Conservation (phyloP, 2,329 filamentous ascomycete genomes). For the Aspergillus proliferans region DNA sequence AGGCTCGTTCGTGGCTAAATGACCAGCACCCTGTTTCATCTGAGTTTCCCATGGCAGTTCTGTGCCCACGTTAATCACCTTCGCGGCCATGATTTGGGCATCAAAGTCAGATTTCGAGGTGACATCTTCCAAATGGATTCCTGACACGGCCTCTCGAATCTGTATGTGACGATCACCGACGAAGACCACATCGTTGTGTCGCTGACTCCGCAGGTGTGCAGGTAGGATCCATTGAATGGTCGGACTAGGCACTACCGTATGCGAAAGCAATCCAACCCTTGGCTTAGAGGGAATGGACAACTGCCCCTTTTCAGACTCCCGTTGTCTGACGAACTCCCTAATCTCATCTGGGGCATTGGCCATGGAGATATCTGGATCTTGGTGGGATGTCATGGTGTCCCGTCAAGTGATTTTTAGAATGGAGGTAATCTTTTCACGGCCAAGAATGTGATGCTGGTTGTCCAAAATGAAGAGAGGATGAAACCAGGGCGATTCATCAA, state of each 20-base stretch:
- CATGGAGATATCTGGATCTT: background rate
- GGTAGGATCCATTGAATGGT: slow-evolving; percentile 71
- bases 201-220: slow-evolving; percentile 64
- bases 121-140: slow-evolving; percentile 67
- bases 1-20: slow-evolving; percentile 4
- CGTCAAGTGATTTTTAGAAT: background rate
- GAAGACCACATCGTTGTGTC: slow-evolving; percentile 76
- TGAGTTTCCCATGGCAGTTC: slow-evolving; percentile 32
- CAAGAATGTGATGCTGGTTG: background rate
- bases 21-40: slow-evolving; percentile 17
- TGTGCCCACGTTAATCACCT: slow-evolving; percentile 60
- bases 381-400: slow-evolving; percentile 5
- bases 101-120: slow-evolving; percentile 73
- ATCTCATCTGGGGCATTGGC: background rate
- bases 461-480: background rate
- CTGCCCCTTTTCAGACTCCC: background rate
- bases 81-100: slow-evolving; percentile 69
- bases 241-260: slow-evolving; percentile 71
- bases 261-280: slow-evolving; percentile 66
- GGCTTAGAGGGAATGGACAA: slow-evolving; percentile 32
- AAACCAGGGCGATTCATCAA: background rate
- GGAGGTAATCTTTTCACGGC: background rate
- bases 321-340: background rate
- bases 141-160: slow-evolving; percentile 63
- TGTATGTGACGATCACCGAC: slow-evolving; percentile 77